Conservation (phyloP, 257 asterid genomes). For the Eustoma russellianum region DNA sequence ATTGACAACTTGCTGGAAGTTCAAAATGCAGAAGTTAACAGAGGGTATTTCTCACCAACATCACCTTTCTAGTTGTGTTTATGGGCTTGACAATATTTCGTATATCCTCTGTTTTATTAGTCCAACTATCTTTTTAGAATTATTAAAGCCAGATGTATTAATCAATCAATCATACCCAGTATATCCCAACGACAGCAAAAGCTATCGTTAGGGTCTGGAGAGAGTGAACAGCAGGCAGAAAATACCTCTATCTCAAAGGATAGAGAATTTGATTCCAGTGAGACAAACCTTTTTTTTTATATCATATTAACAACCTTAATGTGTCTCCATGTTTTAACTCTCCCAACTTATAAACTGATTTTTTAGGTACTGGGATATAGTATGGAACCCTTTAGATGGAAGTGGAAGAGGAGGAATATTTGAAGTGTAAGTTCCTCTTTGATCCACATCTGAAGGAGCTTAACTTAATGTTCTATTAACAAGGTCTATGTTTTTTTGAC, state of each 20-base stretch:
- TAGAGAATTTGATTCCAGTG: background rate
- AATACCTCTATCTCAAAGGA: no score
- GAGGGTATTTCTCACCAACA: conserved; percentile 38
- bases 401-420: conserved; percentile 48
- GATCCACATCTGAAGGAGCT: background rate
- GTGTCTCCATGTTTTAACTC: no score
- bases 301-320: no score
- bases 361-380: conserved; percentile 86
- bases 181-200: no score
- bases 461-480: background rate
- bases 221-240: no score
- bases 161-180: no score
- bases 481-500: background rate
- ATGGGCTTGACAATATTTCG: background rate
- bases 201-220: no score
- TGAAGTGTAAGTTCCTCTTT: conserved; percentile 35
- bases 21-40: conserved; percentile 44
- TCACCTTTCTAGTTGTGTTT: background rate
- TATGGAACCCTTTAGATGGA: conserved; percentile 62
- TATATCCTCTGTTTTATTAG: background rate
- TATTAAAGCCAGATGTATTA: no score
- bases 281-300: background rate
- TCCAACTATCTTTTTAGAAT: background rate
- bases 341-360: background rate
- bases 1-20: conserved; percentile 65